phyloP scores from a whole-genome alignment of 805 yeast species.

The Zygosaccharomyces gambellarensis region DNA sequence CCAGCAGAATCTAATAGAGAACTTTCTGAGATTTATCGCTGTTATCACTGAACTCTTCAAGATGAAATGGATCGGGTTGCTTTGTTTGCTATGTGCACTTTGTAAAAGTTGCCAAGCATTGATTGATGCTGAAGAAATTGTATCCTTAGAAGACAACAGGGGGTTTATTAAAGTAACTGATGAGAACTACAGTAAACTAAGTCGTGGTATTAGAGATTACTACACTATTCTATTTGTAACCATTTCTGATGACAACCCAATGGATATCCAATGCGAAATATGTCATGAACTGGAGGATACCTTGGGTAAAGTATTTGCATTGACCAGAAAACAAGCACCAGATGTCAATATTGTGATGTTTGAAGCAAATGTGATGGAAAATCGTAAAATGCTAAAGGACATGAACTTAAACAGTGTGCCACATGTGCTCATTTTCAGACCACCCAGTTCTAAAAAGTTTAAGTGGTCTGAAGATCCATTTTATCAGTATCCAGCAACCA shows the following conservation, averaged over 20 bases:
- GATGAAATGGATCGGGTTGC: background rate
- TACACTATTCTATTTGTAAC: conserved; percentile 51
- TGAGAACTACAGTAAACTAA: conserved; percentile 37
- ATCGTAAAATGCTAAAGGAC: conserved; percentile 38
- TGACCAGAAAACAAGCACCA: conserved; percentile 44
- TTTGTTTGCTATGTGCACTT: background rate
- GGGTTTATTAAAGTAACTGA: conserved; percentile 42
- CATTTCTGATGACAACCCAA: conserved; percentile 39
- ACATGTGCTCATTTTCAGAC: conserved; percentile 64
- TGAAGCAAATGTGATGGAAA: conserved; percentile 47
- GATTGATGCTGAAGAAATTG: conserved; percentile 11
- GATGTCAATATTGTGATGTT: conserved; percentile 41
- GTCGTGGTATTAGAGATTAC: conserved; percentile 49
- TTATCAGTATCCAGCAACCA: conserved; percentile 35
- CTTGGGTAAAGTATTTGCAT: conserved; percentile 38
- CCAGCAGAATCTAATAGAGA: background rate
- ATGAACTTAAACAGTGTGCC: conserved; percentile 52
- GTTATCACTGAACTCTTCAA: background rate
- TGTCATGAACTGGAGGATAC: conserved; percentile 45
- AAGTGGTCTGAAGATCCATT: conserved; percentile 31
- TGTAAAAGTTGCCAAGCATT: conserved; percentile 2
- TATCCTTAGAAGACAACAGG: conserved; percentile 24
- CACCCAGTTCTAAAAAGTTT: conserved; percentile 30
- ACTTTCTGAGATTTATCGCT: background rate
- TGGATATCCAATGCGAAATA: conserved; percentile 38